A percentile compares a stretch with the other conserved stretches of the same genome.
Conservation (phyloP, 1,284 basidiomycete genomes). For the Sporisorium sorghi region DNA sequence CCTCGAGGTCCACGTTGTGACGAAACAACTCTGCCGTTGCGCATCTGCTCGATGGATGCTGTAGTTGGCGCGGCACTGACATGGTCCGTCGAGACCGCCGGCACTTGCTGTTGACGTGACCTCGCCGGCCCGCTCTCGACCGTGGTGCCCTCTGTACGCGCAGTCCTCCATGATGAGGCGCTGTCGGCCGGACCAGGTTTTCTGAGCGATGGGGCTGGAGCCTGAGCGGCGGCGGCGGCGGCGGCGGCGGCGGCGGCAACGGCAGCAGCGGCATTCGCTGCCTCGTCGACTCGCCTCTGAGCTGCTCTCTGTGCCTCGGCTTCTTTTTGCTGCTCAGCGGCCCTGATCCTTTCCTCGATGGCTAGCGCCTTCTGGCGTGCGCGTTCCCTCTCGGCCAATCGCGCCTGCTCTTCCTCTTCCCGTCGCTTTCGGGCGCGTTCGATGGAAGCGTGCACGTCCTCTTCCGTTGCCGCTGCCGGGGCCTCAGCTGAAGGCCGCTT, state of each 20-base stretch:
- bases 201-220: slow-evolving; percentile 11
- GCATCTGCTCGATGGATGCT: slow-evolving; percentile 4
- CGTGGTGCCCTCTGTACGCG: slow-evolving; percentile 11
- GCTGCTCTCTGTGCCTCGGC: slow-evolving; percentile 39
- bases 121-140: not conserved
- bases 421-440: slow-evolving; percentile 65
- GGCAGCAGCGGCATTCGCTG: slow-evolving; percentile 15
- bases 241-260: slow-evolving; percentile 10
- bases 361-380: slow-evolving; percentile 63
- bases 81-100: slow-evolving; percentile 9
- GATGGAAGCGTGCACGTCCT: slow-evolving; percentile 63
- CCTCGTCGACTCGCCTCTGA: slow-evolving; percentile 23
- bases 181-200: slow-evolving; percentile 44
- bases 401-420: slow-evolving; percentile 61
- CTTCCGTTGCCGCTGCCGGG: slow-evolving; percentile 18
- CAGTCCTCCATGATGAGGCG: slow-evolving; percentile 40
- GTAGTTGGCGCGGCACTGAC: not conserved
- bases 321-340: slow-evolving; percentile 49
- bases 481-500: slow-evolving; percentile 2
- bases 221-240: slow-evolving; percentile 2
- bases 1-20: slow-evolving; percentile 9
- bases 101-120: slow-evolving; percentile 11
- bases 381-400: slow-evolving; percentile 60
- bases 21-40: slow-evolving; percentile 11
- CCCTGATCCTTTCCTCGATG: slow-evolving; percentile 59